Conservation (phyloP, 2,329 filamentous ascomycete species). For the Fusarium sp. region DNA sequence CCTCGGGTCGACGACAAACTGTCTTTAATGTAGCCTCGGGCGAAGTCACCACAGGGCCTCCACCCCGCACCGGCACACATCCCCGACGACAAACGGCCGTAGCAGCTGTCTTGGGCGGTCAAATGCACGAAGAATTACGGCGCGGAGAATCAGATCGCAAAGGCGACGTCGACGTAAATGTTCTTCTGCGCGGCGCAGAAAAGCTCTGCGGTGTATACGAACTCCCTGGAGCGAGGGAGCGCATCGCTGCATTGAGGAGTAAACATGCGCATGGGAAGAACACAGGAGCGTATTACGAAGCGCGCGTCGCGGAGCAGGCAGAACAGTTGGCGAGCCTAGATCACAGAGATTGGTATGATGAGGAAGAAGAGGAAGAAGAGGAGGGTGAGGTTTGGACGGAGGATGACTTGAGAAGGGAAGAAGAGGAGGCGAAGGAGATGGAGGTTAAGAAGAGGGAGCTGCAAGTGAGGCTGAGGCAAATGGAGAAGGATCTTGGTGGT, state of each 20-base stretch:
- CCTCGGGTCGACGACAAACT: constrained; percentile 64
- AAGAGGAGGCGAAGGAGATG: constrained; percentile 69
- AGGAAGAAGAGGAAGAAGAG: constrained; percentile 59
- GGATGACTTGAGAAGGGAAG: constrained; percentile 74
- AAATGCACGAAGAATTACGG: constrained; percentile 84
- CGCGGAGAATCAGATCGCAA: constrained; percentile 59
- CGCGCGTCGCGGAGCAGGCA: constrained; percentile 78
- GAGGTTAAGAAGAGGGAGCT: constrained; percentile 66
- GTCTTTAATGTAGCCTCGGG: constrained; percentile 73
- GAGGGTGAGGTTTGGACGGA: constrained; percentile 66
- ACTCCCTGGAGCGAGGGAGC: constrained; percentile 78
- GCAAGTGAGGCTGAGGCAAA: constrained; percentile 60
- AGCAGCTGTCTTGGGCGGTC: constrained; percentile 85
- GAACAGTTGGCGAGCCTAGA: constrained; percentile 77
- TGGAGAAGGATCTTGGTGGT: constrained; percentile 66
- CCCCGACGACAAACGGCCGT: constrained; percentile 83
- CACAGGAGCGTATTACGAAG: constrained; percentile 84
- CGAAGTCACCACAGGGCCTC: constrained; percentile 67
- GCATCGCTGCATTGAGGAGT: constrained; percentile 76
- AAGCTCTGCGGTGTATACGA: constrained; percentile 91
- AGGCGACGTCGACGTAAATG: constrained; percentile 85
- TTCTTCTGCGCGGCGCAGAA: constrained; percentile 85
- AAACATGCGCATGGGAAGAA: constrained; percentile 76
- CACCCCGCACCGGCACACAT: constrained; percentile 56
- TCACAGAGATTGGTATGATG: constrained; percentile 66